A percentile compares a stretch with the other conserved stretches of the same genome.
These are phyloP conservation scores for Gloeophyllum trabeum DNA, from an alignment of 768 basidiomycete species.

Conservation along the genomic window DNA sequence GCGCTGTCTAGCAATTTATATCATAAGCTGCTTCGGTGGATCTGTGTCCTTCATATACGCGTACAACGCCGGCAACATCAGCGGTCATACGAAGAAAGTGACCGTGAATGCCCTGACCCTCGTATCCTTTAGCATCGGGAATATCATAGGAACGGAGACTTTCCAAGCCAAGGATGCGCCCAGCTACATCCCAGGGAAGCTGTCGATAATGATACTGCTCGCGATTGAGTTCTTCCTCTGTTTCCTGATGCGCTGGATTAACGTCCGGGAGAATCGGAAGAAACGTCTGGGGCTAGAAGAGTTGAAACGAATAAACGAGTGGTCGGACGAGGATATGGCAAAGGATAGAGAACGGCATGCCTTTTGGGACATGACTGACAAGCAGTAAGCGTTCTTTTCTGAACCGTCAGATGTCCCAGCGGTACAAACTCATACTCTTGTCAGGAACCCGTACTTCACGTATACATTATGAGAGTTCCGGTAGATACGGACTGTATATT, in stretches of 20 bases:
- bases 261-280: slow-evolving; percentile 38
- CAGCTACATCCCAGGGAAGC: slow-evolving; percentile 55
- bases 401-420: not conserved
- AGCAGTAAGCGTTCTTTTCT: slow-evolving; percentile 29
- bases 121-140: slow-evolving; percentile 43
- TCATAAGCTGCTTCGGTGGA: slow-evolving; percentile 41
- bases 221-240: slow-evolving; percentile 37
- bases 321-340: slow-evolving; percentile 47
- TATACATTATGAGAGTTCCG: not conserved
- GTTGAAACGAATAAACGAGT: slow-evolving; percentile 32
- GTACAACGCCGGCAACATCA: slow-evolving; percentile 53
- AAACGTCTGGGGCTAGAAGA: slow-evolving; percentile 29
- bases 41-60: slow-evolving; percentile 50
- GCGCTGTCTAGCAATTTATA: not conserved
- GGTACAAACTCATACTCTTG: slow-evolving; percentile 43
- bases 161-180: slow-evolving; percentile 54
- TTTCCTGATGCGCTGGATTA: slow-evolving; percentile 40
- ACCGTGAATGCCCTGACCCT: slow-evolving; percentile 54
- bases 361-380: slow-evolving; percentile 54
- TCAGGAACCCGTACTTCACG: not conserved
- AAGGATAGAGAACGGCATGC: slow-evolving; percentile 48
- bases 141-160: slow-evolving; percentile 52
- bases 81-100: slow-evolving; percentile 59
- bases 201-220: slow-evolving; percentile 49
- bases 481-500: no score